Evolutionary conservation across 495 filamentous ascomycete species (phyloP).

Genomic region (Aspergillus nidulans): DNA sequence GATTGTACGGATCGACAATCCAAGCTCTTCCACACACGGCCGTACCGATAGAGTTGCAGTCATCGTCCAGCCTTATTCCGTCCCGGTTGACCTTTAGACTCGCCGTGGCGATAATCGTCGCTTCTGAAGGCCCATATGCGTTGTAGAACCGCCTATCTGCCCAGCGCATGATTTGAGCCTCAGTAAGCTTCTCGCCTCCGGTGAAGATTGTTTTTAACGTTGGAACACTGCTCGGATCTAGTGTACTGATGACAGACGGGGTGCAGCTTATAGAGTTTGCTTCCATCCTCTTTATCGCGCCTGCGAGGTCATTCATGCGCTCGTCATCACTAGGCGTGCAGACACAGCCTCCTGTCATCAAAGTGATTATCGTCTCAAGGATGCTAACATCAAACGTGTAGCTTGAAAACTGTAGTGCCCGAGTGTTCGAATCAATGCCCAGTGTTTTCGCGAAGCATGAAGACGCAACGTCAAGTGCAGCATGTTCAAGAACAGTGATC

Average conservation of each 20-base stretch:
- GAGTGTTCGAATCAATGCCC: conserved; percentile 44
- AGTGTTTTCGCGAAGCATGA: conserved; percentile 34
- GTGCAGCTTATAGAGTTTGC: conserved; percentile 38
- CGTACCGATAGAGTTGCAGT: conserved; percentile 37
- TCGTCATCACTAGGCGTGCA: conserved; percentile 60
- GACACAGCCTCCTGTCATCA: conserved; percentile 59
- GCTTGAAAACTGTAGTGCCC: conserved; percentile 65
- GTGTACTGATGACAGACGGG: conserved; percentile 44
- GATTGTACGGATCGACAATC: conserved; percentile 56
- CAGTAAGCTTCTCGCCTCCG: conserved; percentile 56
- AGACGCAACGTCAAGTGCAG: conserved; percentile 29
- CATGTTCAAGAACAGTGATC: conserved; percentile 43
- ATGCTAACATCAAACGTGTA: conserved; percentile 67
- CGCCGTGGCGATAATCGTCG: conserved; percentile 41
- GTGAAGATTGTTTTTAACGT: conserved; percentile 43
- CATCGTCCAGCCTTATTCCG: conserved; percentile 41
- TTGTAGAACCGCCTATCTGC: conserved; percentile 42
- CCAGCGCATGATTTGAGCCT: conserved; percentile 40
- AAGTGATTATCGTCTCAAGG: conserved; percentile 60
- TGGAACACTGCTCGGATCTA: conserved; percentile 46
- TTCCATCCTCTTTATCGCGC: conserved; percentile 35
- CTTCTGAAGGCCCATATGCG: conserved; percentile 54
- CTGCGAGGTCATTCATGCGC: conserved; percentile 44
- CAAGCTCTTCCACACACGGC: conserved; percentile 43
- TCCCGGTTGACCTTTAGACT: conserved; percentile 34